A percentile compares a stretch with the other conserved stretches of the same genome.
phyloP scores from a whole-genome alignment of 2,329 filamentous ascomycete species.

The Alternaria atra region DNA sequence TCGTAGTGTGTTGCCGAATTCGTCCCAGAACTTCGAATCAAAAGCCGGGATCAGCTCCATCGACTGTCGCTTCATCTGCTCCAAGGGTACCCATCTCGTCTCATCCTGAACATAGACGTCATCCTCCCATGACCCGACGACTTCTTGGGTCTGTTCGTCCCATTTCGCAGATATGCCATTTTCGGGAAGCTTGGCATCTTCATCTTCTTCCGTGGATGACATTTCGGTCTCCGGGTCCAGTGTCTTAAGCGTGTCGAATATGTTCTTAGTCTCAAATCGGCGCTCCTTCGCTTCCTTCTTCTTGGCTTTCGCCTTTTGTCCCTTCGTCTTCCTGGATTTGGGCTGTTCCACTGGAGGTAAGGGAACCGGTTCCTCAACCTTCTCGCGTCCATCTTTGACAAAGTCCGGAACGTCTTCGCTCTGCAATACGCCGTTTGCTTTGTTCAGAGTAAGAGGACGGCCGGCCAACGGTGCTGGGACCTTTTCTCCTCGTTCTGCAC shows the following conservation, averaged over 20 bases:
- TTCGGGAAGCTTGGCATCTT: conserved; percentile 1
- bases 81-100: conserved; percentile 32
- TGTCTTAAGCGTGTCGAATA: conserved; percentile 34
- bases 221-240: conserved; percentile 11
- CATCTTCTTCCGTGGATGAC: conserved; percentile 23
- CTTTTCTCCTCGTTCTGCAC: conserved; percentile 40
- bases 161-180: conserved; percentile 6
- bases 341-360: conserved; percentile 23
- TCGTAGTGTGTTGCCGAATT: conserved; percentile 67
- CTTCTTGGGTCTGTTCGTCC: neutral
- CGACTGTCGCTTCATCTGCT: conserved; percentile 27
- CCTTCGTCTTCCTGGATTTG: conserved; percentile 6
- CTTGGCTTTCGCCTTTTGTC: conserved; percentile 26
- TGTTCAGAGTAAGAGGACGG: neutral
- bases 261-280: conserved; percentile 38
- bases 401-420: conserved; percentile 20
- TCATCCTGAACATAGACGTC: conserved; percentile 27
- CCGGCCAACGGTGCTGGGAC: neutral
- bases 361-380: conserved; percentile 22
- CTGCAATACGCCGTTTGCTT: neutral
- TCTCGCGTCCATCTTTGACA: conserved; percentile 27
- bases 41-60: conserved; percentile 63
- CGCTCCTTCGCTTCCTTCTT: conserved; percentile 15
- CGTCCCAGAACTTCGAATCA: conserved; percentile 63
- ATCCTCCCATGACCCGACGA: conserved; percentile 31